Evolutionary conservation across 106 monocot species (phyloP).

Genomic region (Xerophyta viscosa): DNA sequence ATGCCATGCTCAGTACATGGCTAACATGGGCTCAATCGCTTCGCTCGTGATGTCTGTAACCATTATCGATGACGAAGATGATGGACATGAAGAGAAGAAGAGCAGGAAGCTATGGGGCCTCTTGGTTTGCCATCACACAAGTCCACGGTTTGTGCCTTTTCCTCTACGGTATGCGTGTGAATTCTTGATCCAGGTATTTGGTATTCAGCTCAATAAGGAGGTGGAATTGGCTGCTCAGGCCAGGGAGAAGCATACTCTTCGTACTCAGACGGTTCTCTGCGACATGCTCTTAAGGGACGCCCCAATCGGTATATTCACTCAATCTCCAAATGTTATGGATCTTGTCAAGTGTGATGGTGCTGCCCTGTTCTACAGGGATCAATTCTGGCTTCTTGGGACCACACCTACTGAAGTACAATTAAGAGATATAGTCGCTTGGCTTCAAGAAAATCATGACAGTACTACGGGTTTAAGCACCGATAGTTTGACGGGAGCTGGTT

Average conservation of each 20-base stretch:
- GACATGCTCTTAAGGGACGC: conserved; percentile 93
- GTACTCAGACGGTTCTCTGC: conserved; percentile 74
- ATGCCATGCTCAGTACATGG: conserved; percentile 92
- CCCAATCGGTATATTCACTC: conserved; percentile 73
- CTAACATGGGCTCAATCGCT: conserved; percentile 84
- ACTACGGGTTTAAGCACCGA: conserved; percentile 83
- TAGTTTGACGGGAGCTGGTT: conserved; percentile 82
- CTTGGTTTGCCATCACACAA: conserved; percentile 82
- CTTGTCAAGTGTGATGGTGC: conserved; percentile 90
- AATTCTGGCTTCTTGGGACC: conserved; percentile 56
- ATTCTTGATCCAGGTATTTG: conserved; percentile 82
- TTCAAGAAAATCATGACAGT: conserved; percentile 49
- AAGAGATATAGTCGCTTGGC: conserved; percentile 57
- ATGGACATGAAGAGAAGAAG: conserved; percentile 34
- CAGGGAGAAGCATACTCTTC: conserved; percentile 78
- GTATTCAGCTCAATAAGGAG: conserved; percentile 79
- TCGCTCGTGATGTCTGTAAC: conserved; percentile 84
- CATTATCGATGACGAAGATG: conserved; percentile 61
- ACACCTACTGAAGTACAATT: conserved; percentile 64
- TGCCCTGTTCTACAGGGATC: conserved; percentile 67
- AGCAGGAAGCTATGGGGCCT: conserved; percentile 83
- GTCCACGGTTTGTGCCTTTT: conserved; percentile 74
- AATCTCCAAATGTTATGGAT: conserved; percentile 86
- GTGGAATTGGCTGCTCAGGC: conserved; percentile 74
- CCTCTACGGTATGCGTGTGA: conserved; percentile 95